A percentile compares a stretch with the other conserved stretches of the same genome.
These are phyloP conservation scores for Alternaria triticimaculans DNA, from an alignment of 2,329 filamentous ascomycete genomes.

Conservation along the genomic window DNA sequence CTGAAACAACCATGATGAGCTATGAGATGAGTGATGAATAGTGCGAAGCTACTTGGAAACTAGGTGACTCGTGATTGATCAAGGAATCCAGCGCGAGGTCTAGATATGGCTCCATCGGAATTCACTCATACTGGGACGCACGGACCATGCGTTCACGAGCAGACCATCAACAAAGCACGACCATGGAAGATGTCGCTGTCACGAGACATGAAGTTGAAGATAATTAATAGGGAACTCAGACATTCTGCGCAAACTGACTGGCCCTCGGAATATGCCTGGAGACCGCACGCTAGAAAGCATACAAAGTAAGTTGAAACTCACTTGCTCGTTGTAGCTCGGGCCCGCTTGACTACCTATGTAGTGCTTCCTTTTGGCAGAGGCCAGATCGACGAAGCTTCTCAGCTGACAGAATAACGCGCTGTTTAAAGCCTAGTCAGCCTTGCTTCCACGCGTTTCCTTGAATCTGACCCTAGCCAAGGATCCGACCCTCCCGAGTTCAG, in stretches of 20 bases:
- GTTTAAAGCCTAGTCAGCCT: background rate
- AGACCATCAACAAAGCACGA: background rate
- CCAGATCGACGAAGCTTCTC: background rate
- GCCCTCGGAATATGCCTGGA: background rate
- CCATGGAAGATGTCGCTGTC: background rate
- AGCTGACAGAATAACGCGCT: background rate
- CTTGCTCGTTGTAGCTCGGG: background rate
- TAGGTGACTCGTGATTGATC: background rate
- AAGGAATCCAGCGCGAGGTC: background rate
- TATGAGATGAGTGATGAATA: background rate
- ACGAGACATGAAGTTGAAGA: background rate
- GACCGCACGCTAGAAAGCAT: background rate
- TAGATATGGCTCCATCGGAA: background rate
- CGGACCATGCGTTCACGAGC: conserved; percentile 9
- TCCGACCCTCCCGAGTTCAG: background rate
- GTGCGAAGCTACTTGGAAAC: background rate
- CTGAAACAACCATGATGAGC: conserved; percentile 9
- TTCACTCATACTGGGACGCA: background rate
- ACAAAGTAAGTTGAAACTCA: background rate
- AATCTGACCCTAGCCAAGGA: background rate
- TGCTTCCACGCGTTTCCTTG: background rate
- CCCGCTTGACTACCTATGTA: background rate
- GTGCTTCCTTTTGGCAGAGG: background rate
- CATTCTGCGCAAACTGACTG: background rate
- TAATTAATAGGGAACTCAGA: background rate